A percentile compares a stretch with the other conserved stretches of the same genome.
Evolutionary conservation across 2,329 filamentous ascomycete genomes (phyloP).

Genomic region (Penicillium brevicompactum): DNA sequence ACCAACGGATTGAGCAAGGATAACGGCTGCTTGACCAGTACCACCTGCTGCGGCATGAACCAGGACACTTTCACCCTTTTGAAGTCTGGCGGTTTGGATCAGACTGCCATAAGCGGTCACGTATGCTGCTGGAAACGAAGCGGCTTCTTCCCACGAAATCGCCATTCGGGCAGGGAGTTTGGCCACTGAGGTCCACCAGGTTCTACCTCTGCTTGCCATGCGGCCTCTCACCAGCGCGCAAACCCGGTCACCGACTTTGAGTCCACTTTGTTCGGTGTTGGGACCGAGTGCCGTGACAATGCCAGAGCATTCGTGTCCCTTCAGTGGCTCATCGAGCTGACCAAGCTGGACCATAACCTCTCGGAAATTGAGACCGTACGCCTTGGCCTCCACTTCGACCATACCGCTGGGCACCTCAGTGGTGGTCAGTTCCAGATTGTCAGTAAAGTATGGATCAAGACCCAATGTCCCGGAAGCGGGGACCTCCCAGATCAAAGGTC

Average conservation of each 20-base stretch:
- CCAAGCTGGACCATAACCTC: conserved; percentile 5
- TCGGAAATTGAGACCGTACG: conserved; percentile 2
- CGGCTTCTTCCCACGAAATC: conserved; percentile 5
- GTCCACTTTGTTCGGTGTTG: not conserved
- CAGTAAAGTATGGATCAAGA: too few relatives aligned
- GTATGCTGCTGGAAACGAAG: conserved; percentile 6
- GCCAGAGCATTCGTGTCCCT: not conserved
- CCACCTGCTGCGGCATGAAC: conserved; percentile 29
- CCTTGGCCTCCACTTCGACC: not conserved
- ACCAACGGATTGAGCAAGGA: conserved; percentile 17
- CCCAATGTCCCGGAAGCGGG: too few relatives aligned
- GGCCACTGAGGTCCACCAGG: too few relatives aligned
- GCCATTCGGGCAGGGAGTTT: not conserved
- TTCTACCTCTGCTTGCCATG: too few relatives aligned
- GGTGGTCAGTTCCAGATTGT: too few relatives aligned
- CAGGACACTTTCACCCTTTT: conserved; percentile 20
- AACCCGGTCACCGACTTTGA: conserved; percentile 2
- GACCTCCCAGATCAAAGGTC: too few relatives aligned
- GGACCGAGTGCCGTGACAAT: not conserved
- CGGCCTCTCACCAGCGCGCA: not conserved
- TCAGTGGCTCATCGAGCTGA: not conserved
- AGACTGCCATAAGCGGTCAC: conserved; percentile 10
- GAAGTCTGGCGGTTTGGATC: conserved; percentile 8
- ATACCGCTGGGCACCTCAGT: not conserved
- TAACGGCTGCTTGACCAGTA: conserved; percentile 19